Percentiles rank a stretch among this genome's conserved stretches.
Conservation (phyloP, 345 rosid genomes). For the Cardamine chenopodiifolia region DNA sequence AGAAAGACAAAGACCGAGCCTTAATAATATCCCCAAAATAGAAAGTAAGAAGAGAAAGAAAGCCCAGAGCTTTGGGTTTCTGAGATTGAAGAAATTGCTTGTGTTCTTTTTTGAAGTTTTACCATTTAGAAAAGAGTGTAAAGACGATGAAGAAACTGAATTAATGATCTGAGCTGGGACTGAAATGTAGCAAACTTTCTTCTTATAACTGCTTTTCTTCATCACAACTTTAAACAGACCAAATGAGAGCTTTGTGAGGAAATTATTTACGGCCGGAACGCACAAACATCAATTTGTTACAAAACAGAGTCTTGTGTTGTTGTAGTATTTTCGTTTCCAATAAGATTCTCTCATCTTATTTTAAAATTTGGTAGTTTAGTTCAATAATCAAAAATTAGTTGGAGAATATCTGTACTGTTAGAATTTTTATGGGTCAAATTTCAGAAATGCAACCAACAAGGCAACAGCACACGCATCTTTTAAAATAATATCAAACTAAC, state of each 20-base stretch:
- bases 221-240: slow-evolving; percentile 30
- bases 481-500: not conserved
- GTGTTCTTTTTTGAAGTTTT: slow-evolving; percentile 39
- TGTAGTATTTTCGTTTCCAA: slow-evolving; percentile 8
- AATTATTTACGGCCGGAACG: slow-evolving; percentile 40
- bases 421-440: not conserved
- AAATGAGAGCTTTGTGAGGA: not conserved
- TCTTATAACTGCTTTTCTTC: slow-evolving; percentile 43
- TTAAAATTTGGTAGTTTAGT: not conserved
- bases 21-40: slow-evolving; percentile 53
- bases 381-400: slow-evolving; percentile 16
- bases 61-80: slow-evolving; percentile 59
- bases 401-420: slow-evolving; percentile 16
- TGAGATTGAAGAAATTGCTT: slow-evolving; percentile 35
- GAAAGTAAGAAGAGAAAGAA: slow-evolving; percentile 59
- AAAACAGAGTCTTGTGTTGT: slow-evolving; percentile 8
- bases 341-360: slow-evolving; percentile 28
- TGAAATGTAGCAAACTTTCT: slow-evolving; percentile 54
- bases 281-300: not conserved
- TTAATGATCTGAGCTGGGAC: slow-evolving; percentile 63
- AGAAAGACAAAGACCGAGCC: slow-evolving; percentile 51
- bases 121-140: slow-evolving; percentile 56
- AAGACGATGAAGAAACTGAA: slow-evolving; percentile 61
- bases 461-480: slow-evolving; percentile 23
- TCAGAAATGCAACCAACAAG: slow-evolving; percentile 26